phyloP scores from a whole-genome alignment of 2,329 filamentous ascomycete species.

The Aspergillus puulaauensis region DNA sequence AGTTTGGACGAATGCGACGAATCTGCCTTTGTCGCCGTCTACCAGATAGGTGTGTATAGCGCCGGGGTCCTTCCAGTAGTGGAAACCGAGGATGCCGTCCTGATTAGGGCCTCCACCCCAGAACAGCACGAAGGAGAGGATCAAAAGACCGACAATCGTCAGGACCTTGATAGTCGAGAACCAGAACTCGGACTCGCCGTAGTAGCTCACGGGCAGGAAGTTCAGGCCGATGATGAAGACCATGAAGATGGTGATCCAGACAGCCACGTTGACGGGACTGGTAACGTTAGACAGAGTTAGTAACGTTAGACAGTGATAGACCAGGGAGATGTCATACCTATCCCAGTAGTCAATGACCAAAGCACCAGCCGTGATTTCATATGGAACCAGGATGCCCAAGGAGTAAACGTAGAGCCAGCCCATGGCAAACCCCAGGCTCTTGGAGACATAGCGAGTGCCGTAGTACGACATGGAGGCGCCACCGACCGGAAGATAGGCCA shows the following conservation, averaged over 20 bases:
- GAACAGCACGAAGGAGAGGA: constrained; percentile 56
- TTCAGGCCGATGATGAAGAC: constrained; percentile 56
- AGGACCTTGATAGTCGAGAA: constrained; percentile 53
- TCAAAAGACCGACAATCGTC: constrained; percentile 52
- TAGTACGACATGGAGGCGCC: constrained; percentile 46
- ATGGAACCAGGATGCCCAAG: constrained; percentile 47
- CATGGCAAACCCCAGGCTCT: constrained; percentile 43
- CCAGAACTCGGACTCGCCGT: constrained; percentile 58
- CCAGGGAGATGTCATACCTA: not conserved
- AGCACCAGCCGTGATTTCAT: constrained; percentile 65
- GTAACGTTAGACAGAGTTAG: not conserved
- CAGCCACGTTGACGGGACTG: constrained; percentile 42
- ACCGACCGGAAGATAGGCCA: constrained; percentile 43
- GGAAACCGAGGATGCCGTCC: constrained; percentile 50
- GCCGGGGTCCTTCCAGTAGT: constrained; percentile 51
- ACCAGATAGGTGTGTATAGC: constrained; percentile 51
- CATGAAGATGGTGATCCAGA: constrained; percentile 59
- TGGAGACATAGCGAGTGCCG: constrained; percentile 43
- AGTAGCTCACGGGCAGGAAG: constrained; percentile 49
- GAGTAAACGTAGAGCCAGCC: constrained; percentile 58
- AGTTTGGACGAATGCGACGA: constrained; percentile 52
- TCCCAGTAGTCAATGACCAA: constrained; percentile 65
- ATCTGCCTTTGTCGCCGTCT: constrained; percentile 49
- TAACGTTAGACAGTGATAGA: not conserved
- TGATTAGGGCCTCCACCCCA: constrained; percentile 54